Evolutionary conservation across 352 stramenopile species (phyloP), one percentile per base, ranked within the genome.

Genomic region (Globisporangium canariense): DNA sequence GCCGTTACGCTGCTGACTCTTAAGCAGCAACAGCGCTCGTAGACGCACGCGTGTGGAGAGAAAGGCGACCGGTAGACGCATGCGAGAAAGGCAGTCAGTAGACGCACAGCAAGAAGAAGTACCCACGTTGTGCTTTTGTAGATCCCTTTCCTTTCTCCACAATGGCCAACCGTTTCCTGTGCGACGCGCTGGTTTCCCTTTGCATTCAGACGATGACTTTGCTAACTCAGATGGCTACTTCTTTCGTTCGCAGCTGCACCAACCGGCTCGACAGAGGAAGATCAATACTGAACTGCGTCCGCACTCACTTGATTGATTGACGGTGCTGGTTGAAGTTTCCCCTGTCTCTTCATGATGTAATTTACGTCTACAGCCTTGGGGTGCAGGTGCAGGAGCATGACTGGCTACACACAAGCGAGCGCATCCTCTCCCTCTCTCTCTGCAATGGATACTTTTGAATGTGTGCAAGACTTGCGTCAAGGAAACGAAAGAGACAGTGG

Each of bases 1-100:
- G 80, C 81, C 16, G 64, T 89, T 10, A 81, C 81, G 9, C 40
- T 94, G 36, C 55, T 92, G 58, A 69, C 77, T 1, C 51, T 91
- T 53, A 89, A 88, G 61, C 79, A 86, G 57, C 79, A 88, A 41
- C 62, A 68, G 36, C 62, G 62, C 22, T 68, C 62, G 62, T 68
- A 68, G 50, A 66, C 32, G 18, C 30, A n/a, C 51, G 32, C 51
- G 30, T 56, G 28, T 57, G 28, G 43, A 49, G 43, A 49, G 43
- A 52, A n/a, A 32, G 43, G 36, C 10, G 9, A n/a, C 14, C 41
- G 7, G 62, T 68, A 68, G 50, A 66, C 32, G 18, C 30, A n/a
- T 28, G 32, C 28, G 41, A 47, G 41, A 51, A 16, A 51, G 41
- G 41, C 41, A 28, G 16, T 3, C 28, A 18, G 52, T 40, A 58